phyloP scores from a whole-genome alignment of 1,139 yeast species.

The Blastobotrys persicus region DNA sequence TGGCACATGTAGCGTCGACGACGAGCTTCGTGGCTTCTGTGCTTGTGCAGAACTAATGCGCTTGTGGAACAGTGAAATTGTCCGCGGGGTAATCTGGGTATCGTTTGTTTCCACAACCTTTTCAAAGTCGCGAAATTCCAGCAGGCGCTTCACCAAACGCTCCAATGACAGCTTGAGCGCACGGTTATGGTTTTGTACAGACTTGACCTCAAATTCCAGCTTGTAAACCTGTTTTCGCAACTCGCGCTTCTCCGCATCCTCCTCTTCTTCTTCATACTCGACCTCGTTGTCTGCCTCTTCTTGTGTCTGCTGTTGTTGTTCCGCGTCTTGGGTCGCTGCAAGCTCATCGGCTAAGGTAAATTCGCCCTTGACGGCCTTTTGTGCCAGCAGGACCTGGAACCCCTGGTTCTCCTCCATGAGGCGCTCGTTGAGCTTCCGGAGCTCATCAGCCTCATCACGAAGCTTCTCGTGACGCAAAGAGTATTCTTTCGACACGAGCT shows the following conservation, averaged over 20 bases:
- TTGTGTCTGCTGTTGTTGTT: constrained; percentile 9
- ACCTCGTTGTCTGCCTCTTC: constrained; percentile 11
- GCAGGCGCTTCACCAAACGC: constrained; percentile 36
- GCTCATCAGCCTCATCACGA: constrained; percentile 31
- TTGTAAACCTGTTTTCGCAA: constrained; percentile 19
- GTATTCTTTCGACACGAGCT: constrained; percentile 35
- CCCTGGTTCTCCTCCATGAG: constrained; percentile 38
- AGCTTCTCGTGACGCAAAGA: constrained; percentile 30
- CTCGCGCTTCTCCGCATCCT: constrained; percentile 8
- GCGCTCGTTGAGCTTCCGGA: constrained; percentile 30
- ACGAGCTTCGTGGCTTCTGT: constrained; percentile 9
- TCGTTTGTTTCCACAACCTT: constrained; percentile 28
- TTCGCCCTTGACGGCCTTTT: constrained; percentile 35
- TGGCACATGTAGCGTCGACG: constrained; percentile 11
- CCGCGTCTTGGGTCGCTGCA: constrained; percentile 5
- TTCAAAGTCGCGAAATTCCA: constrained; percentile 35
- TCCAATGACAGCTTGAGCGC: constrained; percentile 36
- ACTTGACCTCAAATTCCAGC: constrained; percentile 30
- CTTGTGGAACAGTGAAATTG: constrained; percentile 32
- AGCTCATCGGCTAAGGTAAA: constrained; percentile 30
- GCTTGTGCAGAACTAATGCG: constrained; percentile 27
- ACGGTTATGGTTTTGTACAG: constrained; percentile 33
- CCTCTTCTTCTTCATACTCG: constrained; percentile 7
- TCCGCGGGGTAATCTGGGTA: constrained; percentile 17
- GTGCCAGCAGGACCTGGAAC: constrained; percentile 37